Percentiles rank a stretch among this genome's conserved stretches.
These are phyloP conservation scores for Aureobasidium sp. DNA, from an alignment of 2,329 filamentous ascomycete genomes.

Conservation along the genomic window DNA sequence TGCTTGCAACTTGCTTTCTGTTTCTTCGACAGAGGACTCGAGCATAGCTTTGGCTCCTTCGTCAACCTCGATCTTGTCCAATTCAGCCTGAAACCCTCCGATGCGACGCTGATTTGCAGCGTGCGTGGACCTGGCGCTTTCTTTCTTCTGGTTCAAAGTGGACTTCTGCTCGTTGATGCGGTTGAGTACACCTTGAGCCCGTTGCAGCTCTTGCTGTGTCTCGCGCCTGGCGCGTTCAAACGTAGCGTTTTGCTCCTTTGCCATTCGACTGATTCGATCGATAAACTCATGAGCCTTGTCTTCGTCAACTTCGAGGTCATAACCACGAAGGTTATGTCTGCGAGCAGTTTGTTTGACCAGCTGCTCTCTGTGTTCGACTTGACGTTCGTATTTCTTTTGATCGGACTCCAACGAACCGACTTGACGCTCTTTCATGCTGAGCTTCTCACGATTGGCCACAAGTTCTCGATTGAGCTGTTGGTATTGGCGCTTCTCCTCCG, in stretches of 20 bases:
- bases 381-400: slow-evolving; percentile 77
- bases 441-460: slow-evolving; percentile 36
- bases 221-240: slow-evolving; percentile 69
- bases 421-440: slow-evolving; percentile 49
- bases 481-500: slow-evolving; percentile 58
- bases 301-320: slow-evolving; percentile 71
- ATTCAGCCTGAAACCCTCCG: slow-evolving; percentile 56
- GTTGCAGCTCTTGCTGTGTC: slow-evolving; percentile 64
- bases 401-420: slow-evolving; percentile 77
- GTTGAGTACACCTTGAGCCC: slow-evolving; percentile 64
- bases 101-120: slow-evolving; percentile 65
- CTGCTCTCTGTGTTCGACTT: slow-evolving; percentile 62
- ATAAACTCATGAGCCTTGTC: slow-evolving; percentile 68
- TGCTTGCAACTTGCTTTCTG: slow-evolving; percentile 55
- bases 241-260: slow-evolving; percentile 70
- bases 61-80: slow-evolving; percentile 71
- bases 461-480: slow-evolving; percentile 52
- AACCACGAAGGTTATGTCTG: slow-evolving; percentile 73
- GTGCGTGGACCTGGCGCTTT: slow-evolving; percentile 66
- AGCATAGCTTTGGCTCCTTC: slow-evolving; percentile 76
- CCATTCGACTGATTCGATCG: slow-evolving; percentile 65
- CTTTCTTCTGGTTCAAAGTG: slow-evolving; percentile 65
- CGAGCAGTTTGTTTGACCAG: slow-evolving; percentile 74
- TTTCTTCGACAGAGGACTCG: slow-evolving; percentile 64
- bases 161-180: slow-evolving; percentile 68